These are phyloP conservation scores for Eragrostis curvula DNA, from an alignment of 176 grass and related monocot genomes.

Conservation along the genomic window DNA sequence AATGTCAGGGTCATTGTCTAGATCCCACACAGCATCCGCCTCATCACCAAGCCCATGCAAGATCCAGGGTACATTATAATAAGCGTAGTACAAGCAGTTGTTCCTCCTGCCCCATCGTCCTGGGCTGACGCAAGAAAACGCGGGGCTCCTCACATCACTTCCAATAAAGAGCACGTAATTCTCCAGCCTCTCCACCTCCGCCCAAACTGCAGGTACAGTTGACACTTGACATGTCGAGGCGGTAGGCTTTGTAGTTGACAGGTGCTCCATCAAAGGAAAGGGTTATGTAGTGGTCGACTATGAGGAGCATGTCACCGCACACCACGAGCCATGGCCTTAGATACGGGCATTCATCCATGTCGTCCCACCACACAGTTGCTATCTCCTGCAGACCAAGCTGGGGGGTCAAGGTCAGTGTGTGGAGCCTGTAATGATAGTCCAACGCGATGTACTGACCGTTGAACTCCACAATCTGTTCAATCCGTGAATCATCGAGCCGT, in stretches of 20 bases:
- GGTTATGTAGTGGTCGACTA: slow-evolving; percentile 13
- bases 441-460: slow-evolving; percentile 41
- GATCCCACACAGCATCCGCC: slow-evolving; percentile 14
- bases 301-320: slow-evolving; percentile 48
- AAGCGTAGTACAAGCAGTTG: slow-evolving; percentile 47
- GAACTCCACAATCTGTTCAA: slow-evolving; percentile 48
- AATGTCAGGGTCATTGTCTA: neutral
- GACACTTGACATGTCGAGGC: slow-evolving; percentile 38
- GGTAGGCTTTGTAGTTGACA: slow-evolving; percentile 9
- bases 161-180: slow-evolving; percentile 51
- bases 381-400: slow-evolving; percentile 25
- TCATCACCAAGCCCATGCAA: slow-evolving; percentile 29
- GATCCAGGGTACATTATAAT: neutral
- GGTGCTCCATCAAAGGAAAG: neutral
- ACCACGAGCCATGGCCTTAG: slow-evolving; percentile 38
- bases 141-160: neutral
- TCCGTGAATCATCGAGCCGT: neutral
- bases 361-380: slow-evolving; percentile 1
- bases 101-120: slow-evolving; percentile 49
- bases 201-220: slow-evolving; percentile 24
- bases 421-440: neutral
- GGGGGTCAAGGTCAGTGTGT: slow-evolving; percentile 38
- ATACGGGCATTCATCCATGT: neutral
- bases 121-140: slow-evolving; percentile 38
- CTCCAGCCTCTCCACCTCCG: slow-evolving; percentile 39